phyloP scores from a whole-genome alignment of 1,139 yeast genomes.

The Suzukiozyma palmioleophila region DNA sequence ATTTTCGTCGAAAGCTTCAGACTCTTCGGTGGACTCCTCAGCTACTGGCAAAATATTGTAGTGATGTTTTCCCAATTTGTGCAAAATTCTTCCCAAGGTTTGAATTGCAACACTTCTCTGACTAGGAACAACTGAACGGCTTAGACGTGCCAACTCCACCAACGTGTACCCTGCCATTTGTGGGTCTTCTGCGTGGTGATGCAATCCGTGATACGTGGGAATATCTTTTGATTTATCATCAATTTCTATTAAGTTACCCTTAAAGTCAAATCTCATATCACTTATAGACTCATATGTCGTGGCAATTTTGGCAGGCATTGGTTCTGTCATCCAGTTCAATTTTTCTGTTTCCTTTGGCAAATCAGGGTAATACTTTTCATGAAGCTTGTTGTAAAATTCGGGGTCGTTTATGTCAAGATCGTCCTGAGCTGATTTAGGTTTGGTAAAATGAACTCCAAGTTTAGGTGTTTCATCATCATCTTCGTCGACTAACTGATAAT shows the following conservation, averaged over 20 bases:
- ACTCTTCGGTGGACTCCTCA: conserved; percentile 23
- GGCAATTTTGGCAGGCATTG: conserved; percentile 43
- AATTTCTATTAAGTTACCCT: conserved; percentile 64
- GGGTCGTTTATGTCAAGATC: conserved; percentile 68
- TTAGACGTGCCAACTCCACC: conserved; percentile 71
- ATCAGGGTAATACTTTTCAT: conserved; percentile 84
- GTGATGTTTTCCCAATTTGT: conserved; percentile 66
- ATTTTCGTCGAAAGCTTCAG: conserved; percentile 34
- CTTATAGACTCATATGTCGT: conserved; percentile 57
- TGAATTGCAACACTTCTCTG: conserved; percentile 86
- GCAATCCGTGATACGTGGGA: conserved; percentile 66
- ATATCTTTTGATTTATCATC: conserved; percentile 41
- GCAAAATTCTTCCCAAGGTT: conserved; percentile 81
- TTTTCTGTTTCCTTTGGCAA: conserved; percentile 79
- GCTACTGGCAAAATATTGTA: conserved; percentile 48
- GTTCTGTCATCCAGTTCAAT: conserved; percentile 84
- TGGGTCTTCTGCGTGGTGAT: conserved; percentile 89
- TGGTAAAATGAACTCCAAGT: conserved; percentile 52
- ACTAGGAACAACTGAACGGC: conserved; percentile 76
- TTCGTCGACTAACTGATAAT: conserved; percentile 42
- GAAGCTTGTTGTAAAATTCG: conserved; percentile 70
- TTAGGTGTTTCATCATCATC: conserved; percentile 18
- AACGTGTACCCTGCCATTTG: conserved; percentile 90
- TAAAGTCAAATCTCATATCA: conserved; percentile 82
- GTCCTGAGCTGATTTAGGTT: conserved; percentile 31